Evolutionary conservation across 2,329 filamentous ascomycete genomes (phyloP).

Genomic region (Hyphodiscus sp.): DNA sequence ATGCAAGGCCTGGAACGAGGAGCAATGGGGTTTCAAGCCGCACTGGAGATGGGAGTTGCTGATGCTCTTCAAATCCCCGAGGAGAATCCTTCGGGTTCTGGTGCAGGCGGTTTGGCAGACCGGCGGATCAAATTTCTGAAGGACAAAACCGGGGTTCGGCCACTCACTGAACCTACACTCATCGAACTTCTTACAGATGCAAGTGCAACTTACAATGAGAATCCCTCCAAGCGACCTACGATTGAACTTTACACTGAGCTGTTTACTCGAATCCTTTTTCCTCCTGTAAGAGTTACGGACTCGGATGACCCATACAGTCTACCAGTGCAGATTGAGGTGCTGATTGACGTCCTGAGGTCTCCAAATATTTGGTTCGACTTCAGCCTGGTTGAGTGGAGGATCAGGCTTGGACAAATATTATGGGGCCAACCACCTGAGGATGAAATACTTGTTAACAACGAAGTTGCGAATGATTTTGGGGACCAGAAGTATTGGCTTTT

Average conservation of each 20-base stretch:
- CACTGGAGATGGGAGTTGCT: conserved; percentile 57
- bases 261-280: conserved; percentile 53
- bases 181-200: conserved; percentile 50
- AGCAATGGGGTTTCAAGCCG: conserved; percentile 62
- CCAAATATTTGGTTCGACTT: conserved; percentile 70
- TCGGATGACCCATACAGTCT: conserved; percentile 55
- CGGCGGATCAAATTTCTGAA: conserved; percentile 29
- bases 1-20: conserved; percentile 66
- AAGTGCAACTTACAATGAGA: conserved; percentile 47
- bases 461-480: conserved; percentile 43
- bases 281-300: conserved; percentile 49
- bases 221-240: conserved; percentile 43
- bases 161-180: conserved; percentile 50
- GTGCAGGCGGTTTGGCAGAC: conserved; percentile 15
- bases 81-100: conserved; percentile 27
- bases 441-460: conserved; percentile 44
- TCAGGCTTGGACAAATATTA: conserved; percentile 64
- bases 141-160: conserved; percentile 36
- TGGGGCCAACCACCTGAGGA: conserved; percentile 54
- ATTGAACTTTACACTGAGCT: conserved; percentile 56
- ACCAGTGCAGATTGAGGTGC: conserved; percentile 61
- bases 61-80: conserved; percentile 59
- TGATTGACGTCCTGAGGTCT: conserved; percentile 58
- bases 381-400: conserved; percentile 67
- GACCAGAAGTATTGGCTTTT: conserved; percentile 63